Conservation (phyloP, 2,329 filamentous ascomycete species). For the Colletotrichum falcatum region DNA sequence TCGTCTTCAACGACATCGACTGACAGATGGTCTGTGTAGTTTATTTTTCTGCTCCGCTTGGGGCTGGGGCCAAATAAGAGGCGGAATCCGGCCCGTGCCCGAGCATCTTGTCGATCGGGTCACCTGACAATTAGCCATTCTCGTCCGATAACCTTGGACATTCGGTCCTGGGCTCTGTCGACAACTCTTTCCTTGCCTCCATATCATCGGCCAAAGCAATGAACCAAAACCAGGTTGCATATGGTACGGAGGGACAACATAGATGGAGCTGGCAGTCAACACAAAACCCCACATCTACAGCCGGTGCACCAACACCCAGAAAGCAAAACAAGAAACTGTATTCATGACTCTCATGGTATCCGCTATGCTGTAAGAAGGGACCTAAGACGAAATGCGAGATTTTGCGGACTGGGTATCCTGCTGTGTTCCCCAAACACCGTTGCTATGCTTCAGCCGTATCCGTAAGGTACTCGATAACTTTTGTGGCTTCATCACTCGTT, state of each 20-base stretch:
- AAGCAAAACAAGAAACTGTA: conserved; percentile 21
- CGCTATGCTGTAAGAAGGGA: conserved; percentile 26
- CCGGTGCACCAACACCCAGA: background rate
- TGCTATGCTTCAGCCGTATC: conserved; percentile 40
- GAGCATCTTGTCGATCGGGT: background rate
- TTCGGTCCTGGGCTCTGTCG: background rate
- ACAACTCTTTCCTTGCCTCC: background rate
- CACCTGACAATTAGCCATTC: background rate
- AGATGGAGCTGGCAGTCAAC: background rate
- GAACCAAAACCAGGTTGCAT: background rate
- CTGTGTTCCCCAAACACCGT: conserved; percentile 35
- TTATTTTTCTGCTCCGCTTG: too few relatives aligned
- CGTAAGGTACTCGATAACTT: conserved; percentile 32
- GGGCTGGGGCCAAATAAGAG: too few relatives aligned
- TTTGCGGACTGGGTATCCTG: conserved; percentile 36
- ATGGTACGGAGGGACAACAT: background rate
- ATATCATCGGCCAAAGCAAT: background rate
- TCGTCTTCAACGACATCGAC: too few relatives aligned
- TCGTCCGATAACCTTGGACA: background rate
- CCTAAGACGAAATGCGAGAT: conserved; percentile 37
- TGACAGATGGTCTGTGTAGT: too few relatives aligned
- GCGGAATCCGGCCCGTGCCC: too few relatives aligned
- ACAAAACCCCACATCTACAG: background rate
- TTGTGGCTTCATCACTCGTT: conserved; percentile 40
- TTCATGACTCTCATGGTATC: conserved; percentile 29